Conservation (phyloP, 495 filamentous ascomycete genomes). For the Immersiella caudata region DNA sequence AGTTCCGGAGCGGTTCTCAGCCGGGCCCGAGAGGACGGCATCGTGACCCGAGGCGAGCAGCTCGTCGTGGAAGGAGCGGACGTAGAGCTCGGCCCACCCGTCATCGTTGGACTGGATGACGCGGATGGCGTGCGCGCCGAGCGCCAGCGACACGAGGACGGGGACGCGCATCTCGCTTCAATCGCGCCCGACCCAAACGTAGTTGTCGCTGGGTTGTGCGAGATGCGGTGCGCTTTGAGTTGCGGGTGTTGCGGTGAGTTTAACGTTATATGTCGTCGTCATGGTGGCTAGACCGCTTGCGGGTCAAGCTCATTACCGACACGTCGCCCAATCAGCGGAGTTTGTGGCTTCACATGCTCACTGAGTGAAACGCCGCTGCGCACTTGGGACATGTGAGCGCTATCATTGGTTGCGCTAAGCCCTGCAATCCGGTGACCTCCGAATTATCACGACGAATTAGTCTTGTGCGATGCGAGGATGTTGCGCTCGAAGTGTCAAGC, state of each 20-base stretch:
- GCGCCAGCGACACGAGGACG: neutral
- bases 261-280: neutral
- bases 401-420: neutral
- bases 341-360: neutral
- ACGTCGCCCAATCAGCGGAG: neutral
- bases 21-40: constrained; percentile 64
- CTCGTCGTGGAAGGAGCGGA: constrained; percentile 57
- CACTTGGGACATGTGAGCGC: neutral
- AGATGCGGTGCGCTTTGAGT: neutral
- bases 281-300: neutral
- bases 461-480: neutral
- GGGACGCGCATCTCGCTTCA: neutral
- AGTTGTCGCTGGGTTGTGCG: constrained; percentile 7
- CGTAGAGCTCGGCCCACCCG: constrained; percentile 71
- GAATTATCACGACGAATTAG: neutral
- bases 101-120: constrained; percentile 71
- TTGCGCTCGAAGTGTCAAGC: neutral
- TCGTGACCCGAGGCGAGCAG: constrained; percentile 58
- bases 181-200: too few species aligned
- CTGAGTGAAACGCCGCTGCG: neutral
- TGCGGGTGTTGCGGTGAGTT: neutral
- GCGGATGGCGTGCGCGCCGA: constrained; percentile 38
- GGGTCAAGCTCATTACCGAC: neutral
- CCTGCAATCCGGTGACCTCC: neutral
- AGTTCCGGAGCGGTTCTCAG: constrained; percentile 65